Base-by-base conservation (phyloP, 768 basidiomycete genomes). In the Galerina sulciceps region DNA sequence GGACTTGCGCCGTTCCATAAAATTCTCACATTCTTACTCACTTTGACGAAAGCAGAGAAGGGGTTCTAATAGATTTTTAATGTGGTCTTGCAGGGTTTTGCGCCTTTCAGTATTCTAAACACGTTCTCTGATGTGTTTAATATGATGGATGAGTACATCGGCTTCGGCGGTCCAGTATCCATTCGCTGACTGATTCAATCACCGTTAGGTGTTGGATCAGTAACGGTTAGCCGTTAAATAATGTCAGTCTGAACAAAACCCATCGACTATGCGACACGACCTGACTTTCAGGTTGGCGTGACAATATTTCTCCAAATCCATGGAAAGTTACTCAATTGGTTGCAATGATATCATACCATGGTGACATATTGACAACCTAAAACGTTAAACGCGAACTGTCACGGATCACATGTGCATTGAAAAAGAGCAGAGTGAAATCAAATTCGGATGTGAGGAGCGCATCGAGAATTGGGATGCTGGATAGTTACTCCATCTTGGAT, bases 311-410 rank as follows among this genome's bases (percentile, higher is more conserved):
- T 8, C 8, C 26, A 31, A 31, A 31, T 31, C 5, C 4, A 31
- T 31, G 26, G 20, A 53, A 14, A 53, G 13, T 18, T 42, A 38
- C 41, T 41, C 38, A 42, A 53, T 41, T 31, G 38, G 41, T 53
- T 41, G 42, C 23, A 31, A 17, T 37, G 34, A 46, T 34, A 56
- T 37, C 38, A 43, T 48, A 43, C 35, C 35, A 20, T 40, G 47
- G 47, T 36, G 18, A 17, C 38, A 41, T 38, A 44, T n/a, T n/a
- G 23, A 48, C 42, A 10, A 4, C 22, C 10, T 40, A 38, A 40
- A 37, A 56, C n/a, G 52, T 23, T 45, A 58, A 58, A 58, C 57
- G 50, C 57, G 57, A 58, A 42, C 35, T 44, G 57, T 58, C 57
- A 58, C 57, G 52, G 18, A 58, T 58, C 57, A 58, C 57, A 58